Evolutionary conservation across 768 basidiomycete genomes (phyloP).

Genomic region (Imleria badia): DNA sequence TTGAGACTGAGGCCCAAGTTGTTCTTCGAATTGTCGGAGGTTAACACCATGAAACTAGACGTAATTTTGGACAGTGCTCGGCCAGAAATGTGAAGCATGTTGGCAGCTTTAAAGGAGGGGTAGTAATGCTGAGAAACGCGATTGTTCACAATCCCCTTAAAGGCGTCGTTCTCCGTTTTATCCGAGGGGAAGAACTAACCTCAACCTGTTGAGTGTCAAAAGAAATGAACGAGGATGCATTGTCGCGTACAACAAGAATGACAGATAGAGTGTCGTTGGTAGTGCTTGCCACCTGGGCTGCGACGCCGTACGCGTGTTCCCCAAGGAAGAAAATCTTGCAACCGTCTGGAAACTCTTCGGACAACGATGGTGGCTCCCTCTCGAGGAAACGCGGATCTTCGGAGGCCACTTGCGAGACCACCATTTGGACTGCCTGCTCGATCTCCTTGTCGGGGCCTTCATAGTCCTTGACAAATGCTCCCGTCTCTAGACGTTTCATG

Average conservation of each 20-base stretch:
- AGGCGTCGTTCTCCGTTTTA: conserved; percentile 71
- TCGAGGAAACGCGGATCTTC: conserved; percentile 91
- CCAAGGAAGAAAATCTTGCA: conserved; percentile 96
- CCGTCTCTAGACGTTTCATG: conserved; percentile 83
- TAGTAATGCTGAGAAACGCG: conserved; percentile 59
- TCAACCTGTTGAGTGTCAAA: conserved; percentile 1
- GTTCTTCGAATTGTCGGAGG: conserved; percentile 70
- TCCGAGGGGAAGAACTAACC: conserved; percentile 85
- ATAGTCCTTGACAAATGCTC: conserved; percentile 94
- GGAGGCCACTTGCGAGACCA: conserved; percentile 72
- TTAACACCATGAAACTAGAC: conserved; percentile 89
- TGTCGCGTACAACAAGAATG: conserved; percentile 69
- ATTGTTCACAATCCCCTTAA: conserved; percentile 62
- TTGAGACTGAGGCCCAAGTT: conserved; percentile 95
- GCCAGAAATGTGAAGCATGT: conserved; percentile 69
- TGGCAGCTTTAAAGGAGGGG: conserved; percentile 77
- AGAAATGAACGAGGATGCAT: not conserved
- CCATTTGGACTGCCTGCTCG: conserved; percentile 87
- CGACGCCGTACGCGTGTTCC: conserved; percentile 92
- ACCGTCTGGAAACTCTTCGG: conserved; percentile 87
- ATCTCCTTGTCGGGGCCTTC: conserved; percentile 78
- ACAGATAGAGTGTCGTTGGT: conserved; percentile 73
- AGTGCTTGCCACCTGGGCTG: conserved; percentile 82
- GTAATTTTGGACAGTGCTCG: conserved; percentile 88
- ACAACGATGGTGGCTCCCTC: conserved; percentile 74